Evolutionary conservation across 2,329 filamentous ascomycete genomes (phyloP).

Genomic region (Phyllachora maydis): DNA sequence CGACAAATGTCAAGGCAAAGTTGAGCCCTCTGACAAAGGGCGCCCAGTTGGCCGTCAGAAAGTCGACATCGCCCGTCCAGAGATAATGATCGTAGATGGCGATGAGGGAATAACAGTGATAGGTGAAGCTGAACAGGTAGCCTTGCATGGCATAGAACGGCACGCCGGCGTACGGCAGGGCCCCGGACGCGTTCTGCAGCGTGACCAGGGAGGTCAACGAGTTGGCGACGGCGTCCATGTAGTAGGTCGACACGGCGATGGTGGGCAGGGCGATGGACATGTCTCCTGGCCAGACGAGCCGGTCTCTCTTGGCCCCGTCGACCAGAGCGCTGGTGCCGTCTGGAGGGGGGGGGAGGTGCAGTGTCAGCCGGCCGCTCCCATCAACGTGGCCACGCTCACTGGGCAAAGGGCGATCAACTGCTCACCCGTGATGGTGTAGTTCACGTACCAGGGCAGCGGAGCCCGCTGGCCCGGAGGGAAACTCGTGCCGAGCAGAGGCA

Average conservation of each 20-base stretch:
- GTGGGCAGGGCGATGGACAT: conserved; percentile 23
- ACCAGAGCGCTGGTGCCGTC: conserved; percentile 4
- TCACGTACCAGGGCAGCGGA: not conserved
- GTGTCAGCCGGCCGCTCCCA: too few relatives aligned
- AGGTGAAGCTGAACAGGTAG: not conserved
- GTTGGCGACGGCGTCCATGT: not conserved
- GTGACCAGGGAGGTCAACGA: not conserved
- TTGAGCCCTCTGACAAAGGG: not conserved
- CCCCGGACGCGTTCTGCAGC: not conserved
- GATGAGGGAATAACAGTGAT: conserved; percentile 1
- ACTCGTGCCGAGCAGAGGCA: conserved; percentile 2
- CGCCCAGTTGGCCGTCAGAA: not conserved
- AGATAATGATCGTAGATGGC: not conserved
- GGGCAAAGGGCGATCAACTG: too few relatives aligned
- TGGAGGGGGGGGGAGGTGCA: conserved; percentile 2
- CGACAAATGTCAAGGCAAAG: not conserved
- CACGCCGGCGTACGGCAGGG: not conserved
- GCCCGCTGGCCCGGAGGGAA: too few relatives aligned
- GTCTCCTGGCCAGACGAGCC: conserved; percentile 27
- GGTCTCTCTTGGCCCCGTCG: conserved; percentile 26
- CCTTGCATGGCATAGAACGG: too few relatives aligned
- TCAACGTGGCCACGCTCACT: too few relatives aligned
- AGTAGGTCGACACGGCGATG: conserved; percentile 19
- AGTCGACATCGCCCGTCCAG: not conserved
- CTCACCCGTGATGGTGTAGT: not conserved